Evolutionary conservation across 805 yeast species (phyloP), one percentile per base, ranked within the genome.

Genomic region (Cyberlindnera veronae): DNA sequence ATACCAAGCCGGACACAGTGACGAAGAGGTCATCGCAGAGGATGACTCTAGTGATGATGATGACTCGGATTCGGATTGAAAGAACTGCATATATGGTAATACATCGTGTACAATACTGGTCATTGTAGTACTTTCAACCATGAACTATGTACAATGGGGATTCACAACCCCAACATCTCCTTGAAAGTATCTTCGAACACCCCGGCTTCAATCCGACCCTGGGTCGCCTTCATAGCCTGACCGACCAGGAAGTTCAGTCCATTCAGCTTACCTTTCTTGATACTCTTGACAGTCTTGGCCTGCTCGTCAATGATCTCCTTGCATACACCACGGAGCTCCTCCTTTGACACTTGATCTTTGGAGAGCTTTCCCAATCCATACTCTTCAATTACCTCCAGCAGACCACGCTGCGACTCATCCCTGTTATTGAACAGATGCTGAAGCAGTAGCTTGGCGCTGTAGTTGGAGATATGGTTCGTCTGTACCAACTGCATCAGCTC

Each of bases 161-260:
- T 22, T 29, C 31, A 47, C 32, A 50, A 23, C 33, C 32, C 36
- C 12, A 54, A 23, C 24, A 53, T 30, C 28, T 52, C 48, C 47
- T 61, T 64, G 42, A 69, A 65, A 18, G 53, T 50, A 10, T 43
- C 36, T 35, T 68, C 71, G 35, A 69, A 61, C 7, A 59, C 54
- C 6, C 51, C 46, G 0, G 73, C 62, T 23, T 58, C 54, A 9
- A 69, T 60, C 36, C 63, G 63, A 1, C 97, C 97, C 49, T 80
- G 84, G 2, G 87, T 76, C 40, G 71, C 66, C 53, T 79, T 77
- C 95, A 93, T 87, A 15, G 88, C 95, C 55, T 76, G 77, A 1
- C 97, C 98, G 4, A 93, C 72, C 41, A 93, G 66, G 53, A 69
- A 86, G 53, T 88, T 85, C n/a, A 91, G 53, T 11, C 89, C 77